Conservation (phyloP, 176 grass and related monocot genomes). For the Avena sativa region DNA sequence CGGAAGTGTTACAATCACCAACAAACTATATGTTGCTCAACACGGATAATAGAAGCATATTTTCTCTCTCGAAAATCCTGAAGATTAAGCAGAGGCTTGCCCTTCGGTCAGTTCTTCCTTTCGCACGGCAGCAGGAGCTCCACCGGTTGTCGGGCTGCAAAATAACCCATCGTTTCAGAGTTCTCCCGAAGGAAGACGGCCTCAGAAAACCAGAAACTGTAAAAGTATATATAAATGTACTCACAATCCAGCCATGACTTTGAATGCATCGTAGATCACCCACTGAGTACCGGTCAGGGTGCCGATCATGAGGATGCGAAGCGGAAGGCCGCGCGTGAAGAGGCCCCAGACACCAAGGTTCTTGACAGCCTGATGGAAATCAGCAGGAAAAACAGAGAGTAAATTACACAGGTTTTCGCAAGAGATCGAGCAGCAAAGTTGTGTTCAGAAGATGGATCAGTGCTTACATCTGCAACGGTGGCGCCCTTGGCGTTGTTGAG, state of each 20-base stretch:
- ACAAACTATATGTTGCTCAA: neutral
- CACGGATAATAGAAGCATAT: neutral
- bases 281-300: constrained; percentile 83
- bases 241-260: constrained; percentile 89
- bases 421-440: neutral
- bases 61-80: neutral
- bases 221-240: constrained; percentile 3
- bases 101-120: constrained; percentile 28
- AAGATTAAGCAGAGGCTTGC: constrained; percentile 50
- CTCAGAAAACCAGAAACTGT: neutral
- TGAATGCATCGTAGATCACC: constrained; percentile 92
- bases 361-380: constrained; percentile 68
- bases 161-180: constrained; percentile 20
- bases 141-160: constrained; percentile 82
- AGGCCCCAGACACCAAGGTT: constrained; percentile 76
- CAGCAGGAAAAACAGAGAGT: neutral
- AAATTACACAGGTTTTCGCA: neutral
- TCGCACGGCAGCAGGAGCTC: constrained; percentile 47
- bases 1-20: neutral
- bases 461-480: constrained; percentile 74
- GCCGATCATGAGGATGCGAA: constrained; percentile 90
- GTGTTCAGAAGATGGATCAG: neutral
- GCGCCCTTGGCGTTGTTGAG: constrained; percentile 89
- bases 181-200: neutral
- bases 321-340: constrained; percentile 82